These are phyloP conservation scores for Penicillium alfredii DNA, from an alignment of 495 filamentous ascomycete genomes.

Conservation along the genomic window DNA sequence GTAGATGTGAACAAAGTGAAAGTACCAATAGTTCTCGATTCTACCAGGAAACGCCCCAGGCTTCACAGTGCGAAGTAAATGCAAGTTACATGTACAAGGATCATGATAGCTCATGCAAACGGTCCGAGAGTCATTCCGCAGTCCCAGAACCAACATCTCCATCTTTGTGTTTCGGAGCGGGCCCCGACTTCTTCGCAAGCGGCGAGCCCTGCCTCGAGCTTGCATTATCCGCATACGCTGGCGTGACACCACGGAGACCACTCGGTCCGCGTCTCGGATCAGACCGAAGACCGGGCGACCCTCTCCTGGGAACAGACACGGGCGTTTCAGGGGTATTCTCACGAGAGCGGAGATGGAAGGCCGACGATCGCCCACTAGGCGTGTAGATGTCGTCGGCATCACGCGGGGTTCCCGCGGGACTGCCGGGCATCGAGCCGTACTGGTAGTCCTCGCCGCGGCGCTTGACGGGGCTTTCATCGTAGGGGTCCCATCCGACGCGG, in stretches of 20 bases:
- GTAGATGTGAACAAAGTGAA: too few species aligned
- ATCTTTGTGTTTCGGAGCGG: slow-evolving; percentile 10
- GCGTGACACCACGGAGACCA: slow-evolving; percentile 22
- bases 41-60: too few species aligned
- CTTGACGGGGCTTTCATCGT: slow-evolving; percentile 65
- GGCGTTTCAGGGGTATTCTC: slow-evolving; percentile 39
- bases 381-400: slow-evolving; percentile 27
- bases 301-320: slow-evolving; percentile 9
- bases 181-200: slow-evolving; percentile 20
- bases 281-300: slow-evolving; percentile 16
- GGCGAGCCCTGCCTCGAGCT: slow-evolving; percentile 19
- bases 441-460: slow-evolving; percentile 57
- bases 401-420: slow-evolving; percentile 18
- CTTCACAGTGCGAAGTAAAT: too few species aligned
- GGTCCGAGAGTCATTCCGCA: neutral
- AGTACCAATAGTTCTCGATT: too few species aligned
- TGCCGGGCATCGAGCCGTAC: slow-evolving; percentile 30
- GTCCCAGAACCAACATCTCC: slow-evolving; percentile 9
- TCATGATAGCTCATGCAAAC: slow-evolving; percentile 15
- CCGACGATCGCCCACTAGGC: slow-evolving; percentile 23
- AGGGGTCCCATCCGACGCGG: slow-evolving; percentile 88
- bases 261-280: slow-evolving; percentile 18
- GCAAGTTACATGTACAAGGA: neutral
- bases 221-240: slow-evolving; percentile 19
- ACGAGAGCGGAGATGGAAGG: slow-evolving; percentile 33